Conservation (phyloP, 257 asterid genomes). For the Solanum rostratum region DNA sequence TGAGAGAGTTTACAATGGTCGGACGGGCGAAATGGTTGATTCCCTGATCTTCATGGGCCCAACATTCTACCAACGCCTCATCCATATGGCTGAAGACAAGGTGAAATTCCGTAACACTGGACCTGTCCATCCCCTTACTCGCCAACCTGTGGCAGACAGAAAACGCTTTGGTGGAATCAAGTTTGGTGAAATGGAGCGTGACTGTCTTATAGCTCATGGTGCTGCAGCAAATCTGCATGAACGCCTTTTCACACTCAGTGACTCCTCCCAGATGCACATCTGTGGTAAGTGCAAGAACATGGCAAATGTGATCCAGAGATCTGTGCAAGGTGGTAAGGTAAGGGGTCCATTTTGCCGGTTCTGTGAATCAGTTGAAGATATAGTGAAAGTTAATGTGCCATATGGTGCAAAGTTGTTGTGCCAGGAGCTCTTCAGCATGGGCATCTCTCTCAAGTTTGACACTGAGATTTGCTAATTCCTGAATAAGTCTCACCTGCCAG, state of each 20-base stretch:
- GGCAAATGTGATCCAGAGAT: slow-evolving; percentile 66
- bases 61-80: slow-evolving; percentile 82
- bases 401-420: slow-evolving; percentile 83
- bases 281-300: slow-evolving; percentile 66
- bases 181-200: slow-evolving; percentile 94
- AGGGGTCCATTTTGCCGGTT: slow-evolving; percentile 84
- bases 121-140: slow-evolving; percentile 92
- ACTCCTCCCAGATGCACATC: slow-evolving; percentile 74
- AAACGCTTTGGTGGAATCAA: slow-evolving; percentile 89
- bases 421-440: slow-evolving; percentile 94
- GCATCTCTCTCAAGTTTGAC: slow-evolving; percentile 74
- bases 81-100: slow-evolving; percentile 94
- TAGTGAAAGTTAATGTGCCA: slow-evolving; percentile 70
- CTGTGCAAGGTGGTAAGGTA: slow-evolving; percentile 57
- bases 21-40: slow-evolving; percentile 56
- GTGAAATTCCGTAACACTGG: slow-evolving; percentile 83
- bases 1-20: slow-evolving; percentile 74
- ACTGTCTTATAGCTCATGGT: slow-evolving; percentile 87
- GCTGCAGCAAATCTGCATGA: slow-evolving; percentile 86
- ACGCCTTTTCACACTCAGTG: slow-evolving; percentile 87
- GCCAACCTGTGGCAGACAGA: slow-evolving; percentile 95
- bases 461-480: slow-evolving; percentile 54
- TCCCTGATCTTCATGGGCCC: slow-evolving; percentile 87
- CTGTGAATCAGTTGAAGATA: slow-evolving; percentile 69
- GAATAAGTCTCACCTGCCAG: not conserved